phyloP scores from a whole-genome alignment of 225 moss, liverwort and hornwort genomes.

The Bryum argenteum region DNA sequence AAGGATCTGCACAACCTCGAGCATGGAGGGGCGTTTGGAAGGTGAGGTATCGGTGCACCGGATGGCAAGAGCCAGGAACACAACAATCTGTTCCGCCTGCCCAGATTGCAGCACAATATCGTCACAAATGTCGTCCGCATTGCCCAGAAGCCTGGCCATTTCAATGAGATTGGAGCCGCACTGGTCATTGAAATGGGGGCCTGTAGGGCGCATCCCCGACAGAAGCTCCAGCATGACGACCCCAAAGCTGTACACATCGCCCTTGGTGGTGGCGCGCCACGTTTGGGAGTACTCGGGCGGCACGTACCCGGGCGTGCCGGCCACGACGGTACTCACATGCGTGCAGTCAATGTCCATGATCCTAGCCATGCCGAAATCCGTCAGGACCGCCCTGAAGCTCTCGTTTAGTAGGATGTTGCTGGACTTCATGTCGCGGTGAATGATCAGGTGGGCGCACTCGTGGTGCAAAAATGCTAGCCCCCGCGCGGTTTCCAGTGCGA shows the following conservation, averaged over 20 bases:
- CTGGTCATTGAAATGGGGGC: slow-evolving; percentile 54
- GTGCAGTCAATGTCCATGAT: slow-evolving; percentile 71
- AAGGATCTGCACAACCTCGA: slow-evolving; percentile 57
- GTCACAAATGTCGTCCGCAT: slow-evolving; percentile 46
- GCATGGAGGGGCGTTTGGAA: slow-evolving; percentile 59
- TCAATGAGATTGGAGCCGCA: slow-evolving; percentile 74
- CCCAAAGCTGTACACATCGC: slow-evolving; percentile 86
- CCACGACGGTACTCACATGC: slow-evolving; percentile 79
- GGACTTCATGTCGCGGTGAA: slow-evolving; percentile 85
- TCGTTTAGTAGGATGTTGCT: slow-evolving; percentile 78
- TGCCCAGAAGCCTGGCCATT: slow-evolving; percentile 61
- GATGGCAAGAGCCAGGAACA: slow-evolving; percentile 48
- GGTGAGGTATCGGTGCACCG: slow-evolving; percentile 31
- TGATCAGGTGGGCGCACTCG: slow-evolving; percentile 61
- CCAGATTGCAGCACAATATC: slow-evolving; percentile 38
- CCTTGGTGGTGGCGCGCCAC: slow-evolving; percentile 84
- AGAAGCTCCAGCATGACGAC: slow-evolving; percentile 81
- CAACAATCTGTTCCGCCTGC: slow-evolving; percentile 42
- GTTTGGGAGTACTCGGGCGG: slow-evolving; percentile 84
- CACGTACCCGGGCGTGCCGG: slow-evolving; percentile 79
- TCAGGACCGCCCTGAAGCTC: slow-evolving; percentile 57
- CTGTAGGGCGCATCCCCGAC: slow-evolving; percentile 71
- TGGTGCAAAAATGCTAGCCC: slow-evolving; percentile 77
- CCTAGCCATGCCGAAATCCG: slow-evolving; percentile 83
- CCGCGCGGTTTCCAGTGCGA: slow-evolving; percentile 71